Evolutionary conservation across 805 yeast species (phyloP), one percentile per base, ranked within the genome.

Genomic region (Myxozyma vanderwaltii): DNA sequence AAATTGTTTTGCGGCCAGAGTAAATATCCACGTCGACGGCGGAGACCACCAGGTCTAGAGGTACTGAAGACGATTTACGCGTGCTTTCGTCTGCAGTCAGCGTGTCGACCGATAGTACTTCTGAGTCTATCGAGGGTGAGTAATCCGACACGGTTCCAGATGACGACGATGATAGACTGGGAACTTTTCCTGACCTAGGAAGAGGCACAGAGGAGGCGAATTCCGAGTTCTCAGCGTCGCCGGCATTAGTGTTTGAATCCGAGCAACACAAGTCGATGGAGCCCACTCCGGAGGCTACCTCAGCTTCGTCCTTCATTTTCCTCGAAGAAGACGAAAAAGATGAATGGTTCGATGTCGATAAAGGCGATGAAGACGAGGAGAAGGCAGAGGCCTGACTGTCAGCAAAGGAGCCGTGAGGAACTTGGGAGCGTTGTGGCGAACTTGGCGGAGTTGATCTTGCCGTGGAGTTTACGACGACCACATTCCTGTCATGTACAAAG

Each of bases 1-100:
- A 71, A 63, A 89, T 81, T 61, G 83, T 82, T 70, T 89, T 89
- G 21, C 81, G 84, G 54, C 96, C 54, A 19, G 45, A 44, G 45
- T 53, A 58, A 13, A 58, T 23, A 13, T 47, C 54, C 4, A 26
- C 17, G 10, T 24, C 53, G n/a, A 19, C n/a, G n/a, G 31, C 49
- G 8, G 51, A 23, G 1, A 58, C 51, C 15, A 53, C 51, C 7
- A 58, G 41, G 12, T 58, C 61, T 21, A 44, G 45, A 17, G 61
- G 53, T 6, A 33, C 24, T 13, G 58, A 19, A 15, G 53, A 8
- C n/a, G 19, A 17, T 27, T 17, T 29, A 3, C 38, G 26, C 26
- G 26, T 15, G 6, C 19, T 29, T 1, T 36, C 46, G 3, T 43
- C 10, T 1, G 51, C 31, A 10, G 19, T n/a, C 3, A 27, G 15